Base-by-base conservation (phyloP, 2,329 filamentous ascomycete genomes). In the Malbranchea zuffiana region DNA sequence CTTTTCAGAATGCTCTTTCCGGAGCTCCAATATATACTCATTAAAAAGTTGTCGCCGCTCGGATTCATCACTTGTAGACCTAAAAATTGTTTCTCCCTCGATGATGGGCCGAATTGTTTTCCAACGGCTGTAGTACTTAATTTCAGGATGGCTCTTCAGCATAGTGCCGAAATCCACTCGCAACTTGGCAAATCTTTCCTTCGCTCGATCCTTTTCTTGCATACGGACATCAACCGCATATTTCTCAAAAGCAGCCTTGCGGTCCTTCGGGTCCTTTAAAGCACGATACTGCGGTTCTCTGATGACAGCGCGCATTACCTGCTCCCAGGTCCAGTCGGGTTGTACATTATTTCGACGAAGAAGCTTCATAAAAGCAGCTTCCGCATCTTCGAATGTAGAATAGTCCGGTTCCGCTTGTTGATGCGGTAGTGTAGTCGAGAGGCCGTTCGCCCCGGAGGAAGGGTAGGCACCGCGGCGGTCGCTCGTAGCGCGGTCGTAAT, bases 51-150 rank as follows among this genome's bases (percentile, higher is more conserved):
- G 80, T 44, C 82, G 80, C 39, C 87, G 80, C 66, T 96, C 90
- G 40, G 75, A 72, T 50, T 98, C 90, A 55, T 88, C 74, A 49
- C 81, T 82, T 28, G 87, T 88, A 19, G 86, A 88, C 50, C 86
- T 80, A 66, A 96, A 98, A 42, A 93, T 90, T 32, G 85, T 90
- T 67, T 98, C 90, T 33, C 82, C 82, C 61, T 96, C 85, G 44
- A 98, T 85, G 46, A 95, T 92, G 6, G 86, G 85, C 33, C 84
- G 79, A 36, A 88, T 90, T 11, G 85, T 95, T 71, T 86, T 93
- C 90, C 90, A 98, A 44, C 86, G 81, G 27, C 88, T 95, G 60
- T 92, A 95, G 59, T 95, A 78, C 60, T 87, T 90, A 61, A 98
- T 96, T 61, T 98, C 90, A 43, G 87, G 86, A 59, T 98, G 88